Base-by-base conservation (phyloP, 495 filamentous ascomycete species). In the Aspergillus kassunensis region DNA sequence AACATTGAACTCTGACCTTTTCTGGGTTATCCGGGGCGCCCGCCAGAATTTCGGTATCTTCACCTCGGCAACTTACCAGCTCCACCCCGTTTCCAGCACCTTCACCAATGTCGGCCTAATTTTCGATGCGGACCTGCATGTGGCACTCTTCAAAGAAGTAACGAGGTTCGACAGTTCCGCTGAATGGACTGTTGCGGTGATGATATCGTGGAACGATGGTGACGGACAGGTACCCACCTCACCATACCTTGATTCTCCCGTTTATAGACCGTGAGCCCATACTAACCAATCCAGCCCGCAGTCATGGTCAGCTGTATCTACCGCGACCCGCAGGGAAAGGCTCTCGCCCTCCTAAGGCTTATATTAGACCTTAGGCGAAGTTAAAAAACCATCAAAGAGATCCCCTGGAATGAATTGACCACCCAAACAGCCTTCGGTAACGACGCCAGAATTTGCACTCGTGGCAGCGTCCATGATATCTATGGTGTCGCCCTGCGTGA, bases 11-110 rank as follows among this genome's bases (percentile, higher is more conserved):
- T 63, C 73, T 8, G 75, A 82, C 20, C 72, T 83, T 44, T 83
- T 66, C 59, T 83, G 79, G 78, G 81, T 70, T 7, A 58, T 86
- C 44, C 66, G 69, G 39, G 83, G 83, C 4, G 82, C 80, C 27
- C 81, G 82, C 5, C 77, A 81, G 58, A 84, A 85, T 62, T 85
- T 84, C 49, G 82, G 81, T 42, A 79, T 85, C 58, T 75, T 86
- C 20, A 68, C 69, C 11, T 75, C 70, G 8, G 58, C 76, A 25
- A 74, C 69, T 19, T 55, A 56, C 34, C 76, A 76, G 60, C 66
- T 80, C 40, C 79, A 76, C 59, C 72, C 77, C 27, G 65, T 68
- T 12, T 9, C 33, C 25, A 66, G 46, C 24, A 72, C 36, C 44
- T 30, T 2, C 57, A 73, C 44, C 79, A 71, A 69, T 27, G 68